Evolutionary conservation across 2,329 filamentous ascomycete species (phyloP).

Genomic region (Parasarocladium wereldwijsianum): DNA sequence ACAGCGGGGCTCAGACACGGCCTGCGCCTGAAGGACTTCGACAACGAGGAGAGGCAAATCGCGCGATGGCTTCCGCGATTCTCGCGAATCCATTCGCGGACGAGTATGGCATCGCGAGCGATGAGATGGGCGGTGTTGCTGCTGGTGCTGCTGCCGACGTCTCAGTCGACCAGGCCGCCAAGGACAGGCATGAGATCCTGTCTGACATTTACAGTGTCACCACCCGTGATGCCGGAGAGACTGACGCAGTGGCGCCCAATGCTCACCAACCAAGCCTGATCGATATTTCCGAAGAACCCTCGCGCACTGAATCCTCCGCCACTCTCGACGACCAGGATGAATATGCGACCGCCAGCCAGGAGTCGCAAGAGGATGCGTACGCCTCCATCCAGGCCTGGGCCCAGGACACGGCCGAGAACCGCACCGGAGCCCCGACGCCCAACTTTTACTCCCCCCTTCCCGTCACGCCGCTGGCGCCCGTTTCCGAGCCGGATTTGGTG

Average conservation of each 20-base stretch:
- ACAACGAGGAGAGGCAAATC: constrained; percentile 29
- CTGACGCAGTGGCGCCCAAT: constrained; percentile 11
- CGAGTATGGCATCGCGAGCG: constrained; percentile 35
- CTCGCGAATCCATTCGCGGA: constrained; percentile 47
- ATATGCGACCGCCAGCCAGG: constrained; percentile 36
- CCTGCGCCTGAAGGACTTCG: constrained; percentile 29
- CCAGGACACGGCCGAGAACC: constrained; percentile 18
- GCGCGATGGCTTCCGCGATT: constrained; percentile 27
- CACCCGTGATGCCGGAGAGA: constrained; percentile 21
- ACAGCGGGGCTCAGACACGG: constrained; percentile 34
- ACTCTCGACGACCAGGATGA: constrained; percentile 28
- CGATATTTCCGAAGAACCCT: constrained; percentile 13
- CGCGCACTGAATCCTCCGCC: constrained; percentile 10
- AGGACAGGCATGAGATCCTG: constrained; percentile 29
- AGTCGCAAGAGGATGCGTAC: constrained; percentile 32
- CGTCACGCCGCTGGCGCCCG: constrained; percentile 29
- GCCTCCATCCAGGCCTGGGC: constrained; percentile 53
- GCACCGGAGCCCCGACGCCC: constrained; percentile 20
- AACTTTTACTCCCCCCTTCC: constrained; percentile 49
- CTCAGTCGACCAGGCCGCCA: constrained; percentile 22
- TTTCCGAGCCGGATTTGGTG: constrained; percentile 31
- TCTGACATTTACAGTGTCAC: constrained; percentile 45
- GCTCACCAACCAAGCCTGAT: constrained; percentile 16
- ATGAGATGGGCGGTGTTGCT: constrained; percentile 25
- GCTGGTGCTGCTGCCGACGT: constrained; percentile 23